Base-by-base conservation (phyloP, 768 basidiomycete species). In the Ephemerocybe angulata region DNA sequence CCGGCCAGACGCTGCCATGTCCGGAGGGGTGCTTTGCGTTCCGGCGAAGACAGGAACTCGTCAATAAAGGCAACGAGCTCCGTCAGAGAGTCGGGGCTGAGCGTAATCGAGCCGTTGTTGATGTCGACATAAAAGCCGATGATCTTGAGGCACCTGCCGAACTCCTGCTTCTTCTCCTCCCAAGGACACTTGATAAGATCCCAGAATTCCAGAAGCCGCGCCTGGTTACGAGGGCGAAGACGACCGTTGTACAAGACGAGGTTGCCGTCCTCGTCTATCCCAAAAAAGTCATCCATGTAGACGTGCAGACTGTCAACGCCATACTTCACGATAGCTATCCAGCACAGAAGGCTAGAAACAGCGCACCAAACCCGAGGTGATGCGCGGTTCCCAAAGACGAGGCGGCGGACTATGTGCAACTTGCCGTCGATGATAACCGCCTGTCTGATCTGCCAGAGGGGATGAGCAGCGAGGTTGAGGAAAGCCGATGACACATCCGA, bases 91-190 rank as follows among this genome's bases (percentile, higher is more conserved):
- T 66, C 56, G 1, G 44, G 31, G 0, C 62, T 52, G 29, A 74
- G 58, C 0, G 58, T 56, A 3, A 71, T 67, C 0, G 54, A 24
- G 33, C 73, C 70, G 0, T 19, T 1, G 6, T 64, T 60, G 0
- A 63, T 61, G 24, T 75, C 62, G 1, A 76, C 64, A 15, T 58
- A 58, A 40, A 76, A 74, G 0, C 74, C 72, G 35, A 76, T 73
- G 31, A 76, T 65, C n/a, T 62, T 65, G 0, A 73, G 54, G 1
- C 13, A n/a, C 0, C 10, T 1, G 0, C 67, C 68, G 49, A 52
- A 63, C 3, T 67, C 51, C 50, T 72, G 67, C 53, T 71, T 72
- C 19, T 30, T 25, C 12, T 67, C 60, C 22, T 70, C 58, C 33
- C 58, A 70, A 8, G 65, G 67, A 29, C 65, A 63, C 15, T 17